Evolutionary conservation across 192 early-diverging fungal genomes (phyloP).

Genomic region (Podila epicladia): DNA sequence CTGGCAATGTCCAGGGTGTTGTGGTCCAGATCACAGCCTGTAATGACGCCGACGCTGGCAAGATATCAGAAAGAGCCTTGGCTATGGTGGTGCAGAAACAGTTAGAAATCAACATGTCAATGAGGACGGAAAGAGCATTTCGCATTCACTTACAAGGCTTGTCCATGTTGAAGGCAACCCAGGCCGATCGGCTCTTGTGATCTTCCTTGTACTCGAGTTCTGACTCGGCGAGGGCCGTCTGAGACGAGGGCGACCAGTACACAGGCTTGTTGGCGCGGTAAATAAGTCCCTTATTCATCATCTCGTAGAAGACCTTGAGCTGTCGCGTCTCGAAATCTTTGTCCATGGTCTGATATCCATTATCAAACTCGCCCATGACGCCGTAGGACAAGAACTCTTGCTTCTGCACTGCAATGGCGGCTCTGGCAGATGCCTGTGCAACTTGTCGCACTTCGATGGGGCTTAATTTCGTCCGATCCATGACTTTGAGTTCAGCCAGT

Average conservation of each 20-base stretch:
- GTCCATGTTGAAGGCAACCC: constrained; percentile 71
- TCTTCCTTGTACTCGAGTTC: constrained; percentile 83
- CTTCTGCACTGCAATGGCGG: constrained; percentile 68
- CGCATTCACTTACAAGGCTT: constrained; percentile 47
- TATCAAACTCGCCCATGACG: constrained; percentile 82
- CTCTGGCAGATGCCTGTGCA: constrained; percentile 68
- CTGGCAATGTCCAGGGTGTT: constrained; percentile 85
- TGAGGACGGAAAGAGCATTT: neutral
- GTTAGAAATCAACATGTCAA: neutral
- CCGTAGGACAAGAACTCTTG: constrained; percentile 69
- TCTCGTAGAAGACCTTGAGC: constrained; percentile 73
- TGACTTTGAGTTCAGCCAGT: constrained; percentile 64
- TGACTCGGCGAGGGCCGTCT: constrained; percentile 82
- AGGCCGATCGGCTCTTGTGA: constrained; percentile 75
- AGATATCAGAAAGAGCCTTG: constrained; percentile 5
- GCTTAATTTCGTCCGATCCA: constrained; percentile 35
- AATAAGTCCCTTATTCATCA: constrained; percentile 78
- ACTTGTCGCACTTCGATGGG: constrained; percentile 61
- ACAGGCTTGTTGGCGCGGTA: constrained; percentile 84
- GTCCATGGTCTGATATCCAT: constrained; percentile 74
- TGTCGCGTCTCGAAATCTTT: constrained; percentile 80
- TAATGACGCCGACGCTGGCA: constrained; percentile 26
- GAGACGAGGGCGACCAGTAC: constrained; percentile 86
- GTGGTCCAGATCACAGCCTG: constrained; percentile 79
- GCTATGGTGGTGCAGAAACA: constrained; percentile 2